A percentile compares a stretch with the other conserved stretches of the same genome.
These are phyloP conservation scores for Lantana camara DNA, from an alignment of 257 asterid genomes.

Conservation along the genomic window DNA sequence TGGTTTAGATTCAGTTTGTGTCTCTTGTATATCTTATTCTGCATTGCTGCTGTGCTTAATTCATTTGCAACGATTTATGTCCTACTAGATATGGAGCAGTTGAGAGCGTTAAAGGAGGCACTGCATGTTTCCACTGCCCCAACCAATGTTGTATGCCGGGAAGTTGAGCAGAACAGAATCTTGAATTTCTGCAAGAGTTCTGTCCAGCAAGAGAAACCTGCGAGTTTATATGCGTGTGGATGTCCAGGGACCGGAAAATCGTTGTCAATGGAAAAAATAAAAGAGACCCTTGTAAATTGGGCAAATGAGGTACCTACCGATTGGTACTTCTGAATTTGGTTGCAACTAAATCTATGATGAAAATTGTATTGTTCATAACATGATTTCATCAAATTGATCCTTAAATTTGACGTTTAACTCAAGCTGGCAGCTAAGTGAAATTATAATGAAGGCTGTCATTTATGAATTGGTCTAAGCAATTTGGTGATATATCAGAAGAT, in stretches of 20 bases:
- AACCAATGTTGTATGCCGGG: conserved; percentile 61
- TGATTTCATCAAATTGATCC: background rate
- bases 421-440: conserved; percentile 13
- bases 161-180: conserved; percentile 65
- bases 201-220: conserved; percentile 68
- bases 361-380: background rate
- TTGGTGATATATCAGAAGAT: background rate
- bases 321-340: conserved; percentile 12
- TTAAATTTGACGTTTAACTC: background rate
- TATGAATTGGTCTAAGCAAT: conserved; percentile 2
- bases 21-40: background rate
- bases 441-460: conserved; percentile 3
- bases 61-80: conserved; percentile 13
- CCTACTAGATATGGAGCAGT: conserved; percentile 58
- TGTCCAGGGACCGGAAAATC: conserved; percentile 99
- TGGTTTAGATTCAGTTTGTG: background rate
- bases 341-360: background rate
- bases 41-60: conserved; percentile 4
- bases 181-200: conserved; percentile 80
- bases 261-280: conserved; percentile 72
- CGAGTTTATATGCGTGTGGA: conserved; percentile 87
- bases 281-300: conserved; percentile 63
- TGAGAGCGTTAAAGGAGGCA: conserved; percentile 77
- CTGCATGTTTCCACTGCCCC: conserved; percentile 84
- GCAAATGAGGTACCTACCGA: conserved; percentile 60